Evolutionary conservation across 192 early-diverging fungal species (phyloP), one percentile per base, ranked within the genome.

Genomic region (Coemansia sp.): DNA sequence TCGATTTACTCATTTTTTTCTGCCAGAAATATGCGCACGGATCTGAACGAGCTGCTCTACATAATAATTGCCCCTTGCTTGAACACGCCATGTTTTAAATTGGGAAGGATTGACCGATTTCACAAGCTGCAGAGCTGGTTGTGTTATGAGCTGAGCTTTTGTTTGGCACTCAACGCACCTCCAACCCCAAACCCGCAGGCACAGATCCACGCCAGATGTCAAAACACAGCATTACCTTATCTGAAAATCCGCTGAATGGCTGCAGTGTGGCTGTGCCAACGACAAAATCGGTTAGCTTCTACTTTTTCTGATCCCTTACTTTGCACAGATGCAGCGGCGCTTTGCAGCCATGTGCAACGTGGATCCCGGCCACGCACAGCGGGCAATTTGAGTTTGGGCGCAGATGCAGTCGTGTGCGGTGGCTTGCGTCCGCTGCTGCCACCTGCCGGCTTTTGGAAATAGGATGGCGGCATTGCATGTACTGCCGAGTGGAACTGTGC

Each of bases 11-110:
- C 24, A 51, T 1, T 25, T 51, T 15, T 43, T n/a, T n/a, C n/a
- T n/a, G n/a, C 42, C 42, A 43, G 42, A 43, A 43, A 43, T 6
- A 43, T 43, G 39, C n/a, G n/a, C 14, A 15, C 14, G 19, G 42
- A 15, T 19, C 1, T 51, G 25, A n/a, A n/a, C 24, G 47, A 51
- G 24, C 27, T 7, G 47, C 0, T 15, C 14, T 25, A 25, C 47
- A 51, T 51, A 25, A 15, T 1, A 2, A 1, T 4, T 6, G 27
- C 29, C 51, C 51, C 51, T 54, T 54, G 51, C 51, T 5, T 54
- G 51, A 54, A 54, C 51, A 54, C 51, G 51, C 51, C 51, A 54
- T 25, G 29, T 54, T 32, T 32, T 32, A 32, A 54, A 54, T 35
- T 35, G 15, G 17, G 29, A 54, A 32, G 17, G 25, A 29, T 32